Conservation (phyloP, 306 rosid genomes). For the Pyrus bretschneideri region DNA sequence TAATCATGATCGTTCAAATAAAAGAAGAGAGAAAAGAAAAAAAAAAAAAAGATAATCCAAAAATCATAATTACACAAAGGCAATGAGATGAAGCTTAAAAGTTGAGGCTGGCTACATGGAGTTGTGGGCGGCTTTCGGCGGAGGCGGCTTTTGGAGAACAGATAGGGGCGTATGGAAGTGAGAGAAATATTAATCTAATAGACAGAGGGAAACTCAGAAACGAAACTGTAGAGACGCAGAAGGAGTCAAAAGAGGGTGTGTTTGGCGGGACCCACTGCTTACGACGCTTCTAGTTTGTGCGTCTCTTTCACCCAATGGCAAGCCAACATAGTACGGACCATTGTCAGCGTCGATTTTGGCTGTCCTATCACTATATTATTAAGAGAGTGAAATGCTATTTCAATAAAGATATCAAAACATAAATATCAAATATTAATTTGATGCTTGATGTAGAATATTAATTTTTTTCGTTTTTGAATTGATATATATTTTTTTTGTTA, state of each 20-base stretch:
- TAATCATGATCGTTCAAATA: no score
- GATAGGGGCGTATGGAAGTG: conserved; percentile 41
- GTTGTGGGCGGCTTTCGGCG: not conserved
- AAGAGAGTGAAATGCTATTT: no score
- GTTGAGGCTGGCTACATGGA: not conserved
- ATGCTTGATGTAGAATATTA: fast-evolving
- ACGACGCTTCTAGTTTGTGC: conserved; percentile 4
- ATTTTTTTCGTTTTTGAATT: fast-evolving
- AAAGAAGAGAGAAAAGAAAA: fast-evolving
- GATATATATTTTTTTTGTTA: no score
- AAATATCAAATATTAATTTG: no score
- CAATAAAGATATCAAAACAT: no score
- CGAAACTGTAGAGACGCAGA: not conserved
- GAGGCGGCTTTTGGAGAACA: conserved; percentile 50
- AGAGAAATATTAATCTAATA: no score
- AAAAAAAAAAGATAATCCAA: no score
- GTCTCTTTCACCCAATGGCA: conserved; percentile 18
- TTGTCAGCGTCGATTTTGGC: conserved; percentile 32
- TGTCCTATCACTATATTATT: not conserved
- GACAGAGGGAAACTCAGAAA: not conserved
- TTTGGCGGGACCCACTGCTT: conserved; percentile 8
- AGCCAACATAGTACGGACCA: conserved; percentile 14
- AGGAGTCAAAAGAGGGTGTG: conserved; percentile 22
- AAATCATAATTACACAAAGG: not conserved
- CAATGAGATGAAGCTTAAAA: not conserved